These are phyloP conservation scores for Rhizophagus sp. DNA, from an alignment of 192 early-diverging fungal genomes.

Conservation along the genomic window DNA sequence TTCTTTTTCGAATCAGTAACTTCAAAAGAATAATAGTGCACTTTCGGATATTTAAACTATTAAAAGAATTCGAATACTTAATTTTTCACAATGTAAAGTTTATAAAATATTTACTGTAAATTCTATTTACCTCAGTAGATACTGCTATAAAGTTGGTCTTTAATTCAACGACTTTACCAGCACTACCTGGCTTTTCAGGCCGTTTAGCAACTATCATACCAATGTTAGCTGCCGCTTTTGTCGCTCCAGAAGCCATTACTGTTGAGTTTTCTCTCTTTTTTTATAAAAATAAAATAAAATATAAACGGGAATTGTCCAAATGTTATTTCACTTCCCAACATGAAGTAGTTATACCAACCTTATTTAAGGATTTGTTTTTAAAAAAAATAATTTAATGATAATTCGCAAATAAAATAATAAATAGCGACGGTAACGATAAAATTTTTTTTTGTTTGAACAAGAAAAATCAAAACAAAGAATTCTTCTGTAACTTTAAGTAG, in stretches of 20 bases:
- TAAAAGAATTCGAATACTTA: not conserved
- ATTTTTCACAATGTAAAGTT: too few relatives aligned
- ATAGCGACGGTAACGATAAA: not conserved
- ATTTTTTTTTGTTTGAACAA: not conserved
- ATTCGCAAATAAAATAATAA: too few relatives aligned
- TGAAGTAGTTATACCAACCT: not conserved
- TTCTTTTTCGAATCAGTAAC: not conserved
- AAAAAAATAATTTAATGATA: too few relatives aligned
- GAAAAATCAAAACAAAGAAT: too few relatives aligned
- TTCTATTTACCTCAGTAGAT: not conserved
- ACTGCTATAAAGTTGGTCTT: not conserved
- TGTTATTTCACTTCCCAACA: not conserved
- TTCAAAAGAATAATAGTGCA: conserved; percentile 7
- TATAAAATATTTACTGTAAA: not conserved
- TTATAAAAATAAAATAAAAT: not conserved
- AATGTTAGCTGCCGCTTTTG: not conserved
- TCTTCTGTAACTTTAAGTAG: too few relatives aligned
- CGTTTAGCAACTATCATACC: not conserved
- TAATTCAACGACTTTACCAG: not conserved
- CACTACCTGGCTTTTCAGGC: not conserved
- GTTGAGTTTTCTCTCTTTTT: not conserved
- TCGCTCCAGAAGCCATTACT: not conserved
- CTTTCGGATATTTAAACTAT: conserved; percentile 2
- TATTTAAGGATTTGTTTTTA: too few relatives aligned
- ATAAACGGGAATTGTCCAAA: too few relatives aligned